These are phyloP conservation scores for Lenwebbia sp. DNA, from an alignment of 345 rosid species.

Conservation along the genomic window DNA sequence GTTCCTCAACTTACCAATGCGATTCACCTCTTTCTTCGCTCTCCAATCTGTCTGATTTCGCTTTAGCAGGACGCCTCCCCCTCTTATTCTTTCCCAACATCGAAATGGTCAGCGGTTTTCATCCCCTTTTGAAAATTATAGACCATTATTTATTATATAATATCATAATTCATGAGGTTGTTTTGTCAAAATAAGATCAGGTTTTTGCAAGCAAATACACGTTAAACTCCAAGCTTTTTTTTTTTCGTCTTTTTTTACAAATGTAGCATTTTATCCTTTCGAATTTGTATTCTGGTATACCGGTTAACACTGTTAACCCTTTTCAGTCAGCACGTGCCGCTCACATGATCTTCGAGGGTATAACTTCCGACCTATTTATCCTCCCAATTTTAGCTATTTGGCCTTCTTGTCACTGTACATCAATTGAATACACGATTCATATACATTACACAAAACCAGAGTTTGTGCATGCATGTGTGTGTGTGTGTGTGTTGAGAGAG, in stretches of 20 bases:
- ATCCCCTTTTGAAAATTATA: not conserved
- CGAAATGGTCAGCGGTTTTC: not conserved
- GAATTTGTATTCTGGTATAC: not conserved
- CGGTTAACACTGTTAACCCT: not conserved
- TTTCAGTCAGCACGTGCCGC: not conserved
- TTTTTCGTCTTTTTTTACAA: too few species aligned
- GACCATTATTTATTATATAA: not conserved
- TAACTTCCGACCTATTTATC: not conserved
- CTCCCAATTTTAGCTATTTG: not conserved
- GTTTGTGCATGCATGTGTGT: not conserved
- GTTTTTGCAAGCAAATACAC: not conserved
- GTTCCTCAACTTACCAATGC: not conserved
- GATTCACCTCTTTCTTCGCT: not conserved
- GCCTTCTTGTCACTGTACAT: not conserved
- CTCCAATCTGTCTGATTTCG: not conserved
- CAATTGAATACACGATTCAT: not conserved
- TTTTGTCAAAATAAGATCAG: not conserved
- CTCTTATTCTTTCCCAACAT: not conserved
- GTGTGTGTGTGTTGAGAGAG: not conserved
- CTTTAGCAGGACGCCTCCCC: not conserved
- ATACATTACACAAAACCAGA: not conserved
- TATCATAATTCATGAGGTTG: not conserved
- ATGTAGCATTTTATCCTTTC: not conserved
- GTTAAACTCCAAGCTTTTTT: not conserved
- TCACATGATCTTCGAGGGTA: not conserved